phyloP scores from a whole-genome alignment of 352 stramenopile species.

The Pythium aristosporum region DNA sequence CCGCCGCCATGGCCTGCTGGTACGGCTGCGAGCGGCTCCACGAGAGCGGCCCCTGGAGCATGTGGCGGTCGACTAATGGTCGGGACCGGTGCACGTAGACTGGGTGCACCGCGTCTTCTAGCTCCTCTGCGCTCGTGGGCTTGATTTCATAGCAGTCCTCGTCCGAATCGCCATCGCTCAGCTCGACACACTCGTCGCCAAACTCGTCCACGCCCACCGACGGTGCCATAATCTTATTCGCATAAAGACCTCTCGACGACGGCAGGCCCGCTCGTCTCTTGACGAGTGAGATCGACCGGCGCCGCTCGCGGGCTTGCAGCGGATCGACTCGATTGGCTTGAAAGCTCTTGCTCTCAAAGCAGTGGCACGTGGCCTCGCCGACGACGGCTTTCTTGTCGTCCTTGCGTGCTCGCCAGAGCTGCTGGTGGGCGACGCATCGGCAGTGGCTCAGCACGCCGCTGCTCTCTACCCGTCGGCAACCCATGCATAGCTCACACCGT shows the following conservation, averaged over 20 bases:
- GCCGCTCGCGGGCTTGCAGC: not conserved
- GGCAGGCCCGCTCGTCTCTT: conserved; percentile 11
- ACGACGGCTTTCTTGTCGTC: conserved; percentile 4
- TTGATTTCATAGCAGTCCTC: not conserved
- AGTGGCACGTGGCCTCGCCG: not conserved
- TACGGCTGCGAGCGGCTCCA: conserved; percentile 30
- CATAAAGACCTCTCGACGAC: conserved; percentile 13
- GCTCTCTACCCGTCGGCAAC: conserved; percentile 38
- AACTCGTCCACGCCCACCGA: conserved; percentile 15
- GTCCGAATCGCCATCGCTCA: conserved; percentile 10
- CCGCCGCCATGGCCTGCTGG: conserved; percentile 43
- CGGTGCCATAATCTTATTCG: conserved; percentile 6
- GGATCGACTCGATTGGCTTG: not conserved
- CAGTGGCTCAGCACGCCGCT: conserved; percentile 42
- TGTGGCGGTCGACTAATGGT: not conserved
- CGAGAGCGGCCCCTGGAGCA: conserved; percentile 8
- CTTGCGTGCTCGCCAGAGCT: not conserved
- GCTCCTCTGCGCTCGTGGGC: conserved; percentile 11
- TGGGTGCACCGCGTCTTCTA: not conserved
- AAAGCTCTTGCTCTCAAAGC: conserved; percentile 4
- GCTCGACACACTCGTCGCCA: conserved; percentile 3
- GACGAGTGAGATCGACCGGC: not conserved
- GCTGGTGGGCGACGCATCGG: conserved; percentile 52
- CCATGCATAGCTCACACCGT: conserved; percentile 56
- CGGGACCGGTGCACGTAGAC: not conserved